phyloP scores from a whole-genome alignment of 768 basidiomycete species.

The Pisolithus sp. region DNA sequence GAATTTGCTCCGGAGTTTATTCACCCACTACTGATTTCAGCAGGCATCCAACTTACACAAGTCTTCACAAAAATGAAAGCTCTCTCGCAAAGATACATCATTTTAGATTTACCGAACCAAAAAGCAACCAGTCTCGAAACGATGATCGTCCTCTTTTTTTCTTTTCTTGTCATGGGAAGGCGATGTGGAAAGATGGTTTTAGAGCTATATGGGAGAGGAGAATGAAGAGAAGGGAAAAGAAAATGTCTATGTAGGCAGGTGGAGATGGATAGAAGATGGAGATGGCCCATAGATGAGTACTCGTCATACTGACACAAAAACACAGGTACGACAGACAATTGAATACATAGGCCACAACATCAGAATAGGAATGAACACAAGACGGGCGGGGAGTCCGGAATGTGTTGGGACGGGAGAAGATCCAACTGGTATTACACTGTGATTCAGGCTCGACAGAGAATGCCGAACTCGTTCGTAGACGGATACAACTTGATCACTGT shows the following conservation, averaged over 20 bases:
- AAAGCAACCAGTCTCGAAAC: not conserved
- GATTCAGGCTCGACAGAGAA: too few species aligned
- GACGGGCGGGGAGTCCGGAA: not conserved
- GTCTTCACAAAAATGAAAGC: not conserved
- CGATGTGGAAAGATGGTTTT: not conserved
- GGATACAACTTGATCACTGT: too few species aligned
- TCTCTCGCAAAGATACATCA: not conserved
- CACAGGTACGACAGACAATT: not conserved
- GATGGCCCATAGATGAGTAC: not conserved
- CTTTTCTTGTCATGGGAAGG: not conserved
- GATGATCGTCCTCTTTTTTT: not conserved
- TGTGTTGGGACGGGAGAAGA: too few species aligned
- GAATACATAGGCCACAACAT: not conserved
- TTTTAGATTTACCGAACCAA: not conserved
- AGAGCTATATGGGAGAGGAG: not conserved
- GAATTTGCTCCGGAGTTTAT: too few species aligned
- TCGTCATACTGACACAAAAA: not conserved
- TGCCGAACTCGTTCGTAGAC: too few species aligned
- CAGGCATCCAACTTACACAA: too few species aligned
- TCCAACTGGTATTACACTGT: too few species aligned
- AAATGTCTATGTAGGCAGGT: not conserved
- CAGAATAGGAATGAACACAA: not conserved
- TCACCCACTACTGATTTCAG: too few species aligned
- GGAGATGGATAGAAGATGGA: not conserved
- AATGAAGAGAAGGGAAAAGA: not conserved